Percentiles rank a stretch among this genome's conserved stretches.
Evolutionary conservation across 1,139 yeast species (phyloP).

Genomic region (Nematodospora anomalae): DNA sequence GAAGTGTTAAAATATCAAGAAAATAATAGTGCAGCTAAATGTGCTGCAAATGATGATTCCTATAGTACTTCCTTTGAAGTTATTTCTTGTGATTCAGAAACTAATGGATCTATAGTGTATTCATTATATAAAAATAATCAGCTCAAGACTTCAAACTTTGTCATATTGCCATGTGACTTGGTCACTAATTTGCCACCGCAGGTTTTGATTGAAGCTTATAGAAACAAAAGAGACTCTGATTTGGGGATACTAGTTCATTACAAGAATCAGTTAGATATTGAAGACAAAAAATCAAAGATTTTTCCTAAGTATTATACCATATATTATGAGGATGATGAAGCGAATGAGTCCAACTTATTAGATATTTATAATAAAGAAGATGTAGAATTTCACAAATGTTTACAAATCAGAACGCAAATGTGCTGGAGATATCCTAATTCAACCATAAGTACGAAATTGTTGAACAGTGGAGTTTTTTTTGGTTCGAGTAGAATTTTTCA

Average conservation of each 20-base stretch:
- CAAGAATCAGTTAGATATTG: conserved; percentile 67
- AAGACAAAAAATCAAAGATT: conserved; percentile 65
- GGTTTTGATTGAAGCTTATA: conserved; percentile 77
- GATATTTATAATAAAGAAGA: conserved; percentile 70
- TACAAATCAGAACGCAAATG: conserved; percentile 81
- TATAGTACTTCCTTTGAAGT: conserved; percentile 35
- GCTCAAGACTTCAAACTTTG: conserved; percentile 46
- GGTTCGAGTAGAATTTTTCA: conserved; percentile 54
- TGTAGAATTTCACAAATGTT: conserved; percentile 65
- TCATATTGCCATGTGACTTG: conserved; percentile 89
- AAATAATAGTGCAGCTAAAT: conserved; percentile 13
- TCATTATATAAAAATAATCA: conserved; percentile 41
- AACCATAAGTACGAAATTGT: conserved; percentile 69
- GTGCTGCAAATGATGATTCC: conserved; percentile 19
- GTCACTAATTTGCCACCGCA: conserved; percentile 91
- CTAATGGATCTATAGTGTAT: conserved; percentile 64
- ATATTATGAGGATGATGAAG: conserved; percentile 48
- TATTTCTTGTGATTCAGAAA: conserved; percentile 44
- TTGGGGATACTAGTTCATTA: conserved; percentile 73
- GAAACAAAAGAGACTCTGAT: conserved; percentile 65
- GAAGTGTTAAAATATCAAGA: conserved; percentile 50
- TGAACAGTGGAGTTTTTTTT: conserved; percentile 79
- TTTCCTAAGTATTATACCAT: conserved; percentile 50
- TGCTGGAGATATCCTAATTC: conserved; percentile 85
- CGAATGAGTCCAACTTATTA: conserved; percentile 53